Percentiles rank a stretch among this genome's conserved stretches.
These are phyloP conservation scores for Miscanthus lutarioriparius DNA, from an alignment of 176 grass and related monocot genomes.

Conservation along the genomic window DNA sequence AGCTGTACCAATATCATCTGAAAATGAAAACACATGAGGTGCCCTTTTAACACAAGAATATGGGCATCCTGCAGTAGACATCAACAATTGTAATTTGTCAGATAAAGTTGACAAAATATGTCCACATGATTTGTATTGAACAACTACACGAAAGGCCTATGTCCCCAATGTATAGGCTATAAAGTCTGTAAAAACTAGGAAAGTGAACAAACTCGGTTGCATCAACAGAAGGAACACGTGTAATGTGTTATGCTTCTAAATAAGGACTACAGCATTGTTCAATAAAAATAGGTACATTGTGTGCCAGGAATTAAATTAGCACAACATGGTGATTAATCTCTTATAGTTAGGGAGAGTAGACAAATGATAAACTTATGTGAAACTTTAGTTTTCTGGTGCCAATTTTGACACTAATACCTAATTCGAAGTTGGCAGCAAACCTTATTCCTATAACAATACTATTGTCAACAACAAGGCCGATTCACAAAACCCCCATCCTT, in stretches of 20 bases:
- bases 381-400: conserved; percentile 20
- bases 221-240: conserved; percentile 9
- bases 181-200: conserved; percentile 10
- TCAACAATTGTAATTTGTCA: conserved; percentile 15
- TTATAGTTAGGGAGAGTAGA: background rate
- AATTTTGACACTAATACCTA: conserved; percentile 16
- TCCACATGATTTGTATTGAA: background rate
- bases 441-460: conserved; percentile 3
- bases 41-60: conserved; percentile 96
- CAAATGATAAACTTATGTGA: conserved; percentile 6
- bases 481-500: background rate
- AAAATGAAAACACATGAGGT: conserved; percentile 77
- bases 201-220: background rate
- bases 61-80: conserved; percentile 69
- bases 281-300: background rate
- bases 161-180: background rate
- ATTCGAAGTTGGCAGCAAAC: conserved; percentile 20
- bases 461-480: background rate
- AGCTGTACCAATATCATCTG: conserved; percentile 62
- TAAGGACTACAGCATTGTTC: conserved; percentile 11
- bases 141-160: background rate
- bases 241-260: background rate
- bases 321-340: conserved; percentile 15
- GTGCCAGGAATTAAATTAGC: background rate
- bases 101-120: conserved; percentile 24